Percentiles rank a stretch among this genome's conserved stretches.
Evolutionary conservation across 768 basidiomycete genomes (phyloP).

Genomic region (Omphalotus guepiniiformis): DNA sequence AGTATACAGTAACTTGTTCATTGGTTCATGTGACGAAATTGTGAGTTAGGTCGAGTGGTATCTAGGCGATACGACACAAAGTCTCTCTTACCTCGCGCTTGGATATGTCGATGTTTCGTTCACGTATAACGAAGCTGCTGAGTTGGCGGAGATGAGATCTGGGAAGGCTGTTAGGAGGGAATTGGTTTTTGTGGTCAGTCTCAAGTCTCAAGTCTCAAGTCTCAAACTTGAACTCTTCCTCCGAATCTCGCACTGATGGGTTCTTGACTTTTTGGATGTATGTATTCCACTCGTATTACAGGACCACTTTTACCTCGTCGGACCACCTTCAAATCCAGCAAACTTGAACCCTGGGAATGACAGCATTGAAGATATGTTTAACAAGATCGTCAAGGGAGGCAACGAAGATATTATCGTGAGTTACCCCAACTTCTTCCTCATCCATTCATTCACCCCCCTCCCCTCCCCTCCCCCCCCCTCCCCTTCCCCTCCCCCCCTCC

Average conservation of each 20-base stretch:
- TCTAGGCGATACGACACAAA: conserved; percentile 52
- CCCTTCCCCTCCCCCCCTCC: conserved; percentile 43
- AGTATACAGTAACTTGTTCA: neutral
- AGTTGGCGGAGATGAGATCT: conserved; percentile 29
- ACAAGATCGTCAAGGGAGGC: conserved; percentile 40
- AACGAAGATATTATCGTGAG: conserved; percentile 38
- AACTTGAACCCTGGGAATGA: conserved; percentile 25
- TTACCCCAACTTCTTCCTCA: neutral
- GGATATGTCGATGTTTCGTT: conserved; percentile 46
- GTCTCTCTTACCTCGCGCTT: conserved; percentile 35
- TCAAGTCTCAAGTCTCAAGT: neutral
- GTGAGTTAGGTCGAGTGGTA: conserved; percentile 48
- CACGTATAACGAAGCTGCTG: conserved; percentile 51
- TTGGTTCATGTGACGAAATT: neutral
- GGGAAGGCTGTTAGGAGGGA: conserved; percentile 28
- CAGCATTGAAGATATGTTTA: conserved; percentile 39
- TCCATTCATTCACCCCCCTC: neutral
- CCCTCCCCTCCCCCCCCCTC: conserved; percentile 20
- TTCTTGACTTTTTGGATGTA: neutral
- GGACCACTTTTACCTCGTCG: conserved; percentile 52
- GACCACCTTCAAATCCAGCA: conserved; percentile 45
- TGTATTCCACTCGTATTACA: conserved; percentile 11
- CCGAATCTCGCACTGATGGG: neutral
- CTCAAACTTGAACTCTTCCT: neutral
- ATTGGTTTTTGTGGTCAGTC: conserved; percentile 44